Evolutionary conservation across 192 early-diverging fungal species (phyloP), one percentile per base, ranked within the genome.

Genomic region (Rhizoclosmatium sp.): DNA sequence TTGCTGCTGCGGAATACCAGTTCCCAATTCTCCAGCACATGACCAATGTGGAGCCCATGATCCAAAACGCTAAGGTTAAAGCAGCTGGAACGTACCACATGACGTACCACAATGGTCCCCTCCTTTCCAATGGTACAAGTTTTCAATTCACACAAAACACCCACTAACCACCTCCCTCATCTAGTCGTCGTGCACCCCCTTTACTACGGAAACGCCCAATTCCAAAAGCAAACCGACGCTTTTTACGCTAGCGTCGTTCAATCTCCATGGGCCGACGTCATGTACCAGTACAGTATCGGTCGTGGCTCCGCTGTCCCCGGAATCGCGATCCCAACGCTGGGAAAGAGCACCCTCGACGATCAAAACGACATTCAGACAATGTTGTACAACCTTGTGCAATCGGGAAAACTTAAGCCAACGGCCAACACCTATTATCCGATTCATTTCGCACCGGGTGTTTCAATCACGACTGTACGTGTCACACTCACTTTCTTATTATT

Each of bases 351-450:
- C 14, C 12, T 60, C 16, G 54, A 64, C 71, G 54, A 54, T 54
- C 23, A 19, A 10, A 69, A 46, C 67, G 67, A 54, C 71, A 31
- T 31, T 31, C 31, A 31, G 31, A 31, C 31, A 31, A 73, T 73
- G 71, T 54, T 73, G 23, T n/a, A 31, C 23, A 23, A 12, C 54
- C 10, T 80, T 3, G 78, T 74, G 16, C 2, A 45, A 3, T 47
- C 71, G 39, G 72, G 73, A 12, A 19, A 16, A 9, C 76, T 82
- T 42, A 54, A 84, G 65, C 82, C 82, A 54, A 83, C 83, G 4
- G 68, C 61, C 47, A 83, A 83, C 81, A 69, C 75, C 0, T 79
- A 83, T 69, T 83, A 79, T 60, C 75, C 82, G 47, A 83, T 83
- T 61, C 81, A 84, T 45, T n/a, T 69, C 31, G 45, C 9, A 48